Conservation (phyloP, 257 asterid species). For the Jacaranda copaia region DNA sequence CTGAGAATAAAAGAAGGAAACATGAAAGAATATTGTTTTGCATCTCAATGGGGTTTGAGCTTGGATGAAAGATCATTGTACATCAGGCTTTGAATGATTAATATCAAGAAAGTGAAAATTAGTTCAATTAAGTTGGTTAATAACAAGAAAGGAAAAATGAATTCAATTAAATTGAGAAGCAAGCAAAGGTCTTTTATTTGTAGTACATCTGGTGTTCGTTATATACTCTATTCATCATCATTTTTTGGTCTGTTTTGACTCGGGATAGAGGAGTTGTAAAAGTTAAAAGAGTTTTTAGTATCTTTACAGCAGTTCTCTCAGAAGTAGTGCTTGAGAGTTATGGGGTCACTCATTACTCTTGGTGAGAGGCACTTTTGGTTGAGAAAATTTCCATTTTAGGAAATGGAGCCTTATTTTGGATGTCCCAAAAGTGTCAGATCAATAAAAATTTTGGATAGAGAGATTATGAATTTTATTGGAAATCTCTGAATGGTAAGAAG, state of each 20-base stretch:
- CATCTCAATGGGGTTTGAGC: background rate
- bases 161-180: background rate
- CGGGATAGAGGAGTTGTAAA: background rate
- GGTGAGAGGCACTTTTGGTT: too few relatives aligned
- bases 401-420: too few relatives aligned
- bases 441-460: too few relatives aligned
- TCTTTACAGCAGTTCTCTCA: too few relatives aligned
- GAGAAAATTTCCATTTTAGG: too few relatives aligned
- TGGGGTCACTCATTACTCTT: too few relatives aligned
- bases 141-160: background rate
- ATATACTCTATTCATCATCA: background rate
- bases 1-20: conserved; percentile 10
- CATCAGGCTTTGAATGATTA: background rate
- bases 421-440: too few relatives aligned
- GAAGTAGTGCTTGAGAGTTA: too few relatives aligned
- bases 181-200: background rate
- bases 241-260: background rate
- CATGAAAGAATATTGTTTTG: background rate
- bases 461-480: background rate
- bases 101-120: background rate
- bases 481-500: background rate
- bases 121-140: background rate
- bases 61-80: conserved; percentile 11
- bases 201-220: background rate
- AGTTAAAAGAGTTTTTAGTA: background rate